Evolutionary conservation across 495 filamentous ascomycete species (phyloP).

Genomic region (Cryomyces antarcticus): DNA sequence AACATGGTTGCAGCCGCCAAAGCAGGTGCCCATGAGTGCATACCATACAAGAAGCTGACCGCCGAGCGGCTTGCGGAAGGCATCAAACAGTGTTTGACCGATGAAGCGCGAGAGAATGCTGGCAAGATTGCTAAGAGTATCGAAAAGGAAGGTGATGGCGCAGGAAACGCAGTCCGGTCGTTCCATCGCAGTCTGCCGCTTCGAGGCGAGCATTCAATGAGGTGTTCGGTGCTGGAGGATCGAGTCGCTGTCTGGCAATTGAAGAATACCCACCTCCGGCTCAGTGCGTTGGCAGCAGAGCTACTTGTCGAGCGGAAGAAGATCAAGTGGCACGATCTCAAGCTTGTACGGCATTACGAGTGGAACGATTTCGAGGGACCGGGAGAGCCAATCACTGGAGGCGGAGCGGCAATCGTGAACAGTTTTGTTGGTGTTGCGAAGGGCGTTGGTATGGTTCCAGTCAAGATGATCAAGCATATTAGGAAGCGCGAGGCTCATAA

Average conservation of each 20-base stretch:
- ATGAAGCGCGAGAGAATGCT: conserved; percentile 34
- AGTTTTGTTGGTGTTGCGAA: conserved; percentile 31
- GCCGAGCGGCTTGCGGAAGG: conserved; percentile 44
- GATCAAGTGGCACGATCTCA: conserved; percentile 42
- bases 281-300: conserved; percentile 48
- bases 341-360: conserved; percentile 42
- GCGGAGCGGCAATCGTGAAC: conserved; percentile 32
- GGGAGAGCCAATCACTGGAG: conserved; percentile 51
- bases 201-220: conserved; percentile 35
- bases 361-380: conserved; percentile 70
- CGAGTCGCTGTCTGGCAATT: conserved; percentile 48
- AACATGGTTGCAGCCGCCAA: conserved; percentile 42
- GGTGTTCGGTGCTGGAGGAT: conserved; percentile 44
- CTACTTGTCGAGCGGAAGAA: conserved; percentile 35
- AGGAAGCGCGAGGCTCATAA: conserved; percentile 23
- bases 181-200: conserved; percentile 48
- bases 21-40: conserved; percentile 42
- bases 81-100: conserved; percentile 42
- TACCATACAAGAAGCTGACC: conserved; percentile 52
- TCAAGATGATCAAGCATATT: conserved; percentile 30
- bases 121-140: conserved; percentile 40
- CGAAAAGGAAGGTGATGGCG: conserved; percentile 50
- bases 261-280: conserved; percentile 31
- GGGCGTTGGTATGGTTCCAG: conserved; percentile 38
- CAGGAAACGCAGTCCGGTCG: conserved; percentile 43